Evolutionary conservation across 2,329 filamentous ascomycete species (phyloP).

Genomic region (Fusarium nisikadoi): DNA sequence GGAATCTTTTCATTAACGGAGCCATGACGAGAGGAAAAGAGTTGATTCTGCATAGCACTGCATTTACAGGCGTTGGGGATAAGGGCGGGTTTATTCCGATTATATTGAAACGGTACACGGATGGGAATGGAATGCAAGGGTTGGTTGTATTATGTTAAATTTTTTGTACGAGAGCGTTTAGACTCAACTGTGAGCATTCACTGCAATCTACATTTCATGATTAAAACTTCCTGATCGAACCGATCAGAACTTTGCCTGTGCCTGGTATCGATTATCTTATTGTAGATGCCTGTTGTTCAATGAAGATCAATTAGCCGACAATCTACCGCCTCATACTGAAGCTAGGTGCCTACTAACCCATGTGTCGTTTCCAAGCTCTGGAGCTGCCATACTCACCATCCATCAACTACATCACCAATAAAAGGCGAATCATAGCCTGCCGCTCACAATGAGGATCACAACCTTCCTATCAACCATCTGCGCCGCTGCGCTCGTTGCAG

Average conservation of each 20-base stretch:
- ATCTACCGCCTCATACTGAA: constrained; percentile 30
- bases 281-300: background rate
- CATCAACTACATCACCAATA: constrained; percentile 6
- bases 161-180: constrained; percentile 20
- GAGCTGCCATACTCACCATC: constrained; percentile 5
- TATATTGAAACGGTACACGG: constrained; percentile 31
- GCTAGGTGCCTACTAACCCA: constrained; percentile 1
- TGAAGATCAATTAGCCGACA: constrained; percentile 31
- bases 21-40: constrained; percentile 14
- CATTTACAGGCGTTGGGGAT: constrained; percentile 42
- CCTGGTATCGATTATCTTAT: background rate
- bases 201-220: background rate
- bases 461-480: constrained; percentile 56
- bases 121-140: constrained; percentile 5
- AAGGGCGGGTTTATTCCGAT: constrained; percentile 18
- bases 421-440: background rate
- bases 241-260: background rate
- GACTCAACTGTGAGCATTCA: constrained; percentile 8
- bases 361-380: constrained; percentile 34
- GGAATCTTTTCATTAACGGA: constrained; percentile 13
- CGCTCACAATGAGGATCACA: constrained; percentile 54
- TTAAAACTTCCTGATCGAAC: background rate
- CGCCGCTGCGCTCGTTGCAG: constrained; percentile 53
- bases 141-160: constrained; percentile 26
- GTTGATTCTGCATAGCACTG: constrained; percentile 34